Evolutionary conservation across 805 yeast species (phyloP).

Genomic region (Starmera dryadoides): DNA sequence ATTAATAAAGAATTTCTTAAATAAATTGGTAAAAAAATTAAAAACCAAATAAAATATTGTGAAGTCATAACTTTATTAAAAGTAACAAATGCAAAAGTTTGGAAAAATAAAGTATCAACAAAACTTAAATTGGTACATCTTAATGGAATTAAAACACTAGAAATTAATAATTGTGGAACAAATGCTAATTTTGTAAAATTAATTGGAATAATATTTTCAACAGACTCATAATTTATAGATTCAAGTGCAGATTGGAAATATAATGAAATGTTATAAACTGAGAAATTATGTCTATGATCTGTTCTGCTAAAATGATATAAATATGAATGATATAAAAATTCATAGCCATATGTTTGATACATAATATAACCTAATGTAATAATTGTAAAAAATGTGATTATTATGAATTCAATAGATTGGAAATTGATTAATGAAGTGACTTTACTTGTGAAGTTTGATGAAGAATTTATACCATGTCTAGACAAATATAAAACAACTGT

Average conservation of each 20-base stretch:
- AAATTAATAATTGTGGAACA: slow-evolving; percentile 67
- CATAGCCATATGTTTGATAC: slow-evolving; percentile 66
- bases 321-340: slow-evolving; percentile 71
- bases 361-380: slow-evolving; percentile 42
- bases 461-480: slow-evolving; percentile 9
- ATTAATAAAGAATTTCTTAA: slow-evolving; percentile 38
- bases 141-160: slow-evolving; percentile 54
- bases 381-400: slow-evolving; percentile 37
- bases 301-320: slow-evolving; percentile 74
- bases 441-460: neutral
- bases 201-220: slow-evolving; percentile 3
- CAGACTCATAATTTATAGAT: neutral
- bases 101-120: slow-evolving; percentile 56
- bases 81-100: slow-evolving; percentile 70
- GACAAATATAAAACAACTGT: slow-evolving; percentile 45
- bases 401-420: slow-evolving; percentile 32
- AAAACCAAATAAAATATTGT: slow-evolving; percentile 93
- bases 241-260: slow-evolving; percentile 46
- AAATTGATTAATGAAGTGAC: slow-evolving; percentile 6
- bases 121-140: slow-evolving; percentile 34
- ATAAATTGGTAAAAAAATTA: slow-evolving; percentile 75
- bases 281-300: slow-evolving; percentile 94
- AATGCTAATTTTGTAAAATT: slow-evolving; percentile 60
- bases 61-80: slow-evolving; percentile 85
- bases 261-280: slow-evolving; percentile 72